Evolutionary conservation across 2,329 filamentous ascomycete genomes (phyloP).

Genomic region (Talaromyces sp.): DNA sequence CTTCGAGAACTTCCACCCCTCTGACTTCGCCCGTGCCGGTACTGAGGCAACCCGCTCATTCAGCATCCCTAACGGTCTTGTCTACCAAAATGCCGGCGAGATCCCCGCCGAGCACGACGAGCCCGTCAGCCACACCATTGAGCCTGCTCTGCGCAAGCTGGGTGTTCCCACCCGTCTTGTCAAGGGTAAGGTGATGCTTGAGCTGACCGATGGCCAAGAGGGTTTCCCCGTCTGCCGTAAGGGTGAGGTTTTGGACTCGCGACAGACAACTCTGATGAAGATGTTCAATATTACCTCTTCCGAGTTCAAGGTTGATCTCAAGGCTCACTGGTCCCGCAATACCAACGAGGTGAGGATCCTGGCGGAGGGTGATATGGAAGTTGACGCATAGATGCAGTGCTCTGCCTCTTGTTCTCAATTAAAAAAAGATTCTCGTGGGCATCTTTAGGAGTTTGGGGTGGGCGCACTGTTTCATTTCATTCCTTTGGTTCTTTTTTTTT

Average conservation of each 20-base stretch:
- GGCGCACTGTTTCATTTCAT: constrained; percentile 34
- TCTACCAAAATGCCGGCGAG: constrained; percentile 79
- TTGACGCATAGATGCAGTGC: constrained; percentile 36
- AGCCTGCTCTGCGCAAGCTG: constrained; percentile 86
- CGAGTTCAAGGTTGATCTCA: constrained; percentile 81
- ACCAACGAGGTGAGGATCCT: constrained; percentile 45
- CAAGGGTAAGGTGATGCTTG: constrained; percentile 82
- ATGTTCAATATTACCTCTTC: constrained; percentile 87
- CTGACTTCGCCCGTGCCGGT: constrained; percentile 91
- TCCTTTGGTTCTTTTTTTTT: constrained; percentile 8
- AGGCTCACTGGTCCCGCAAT: constrained; percentile 62
- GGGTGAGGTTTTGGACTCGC: constrained; percentile 81
- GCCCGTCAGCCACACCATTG: constrained; percentile 81
- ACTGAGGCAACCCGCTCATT: constrained; percentile 73
- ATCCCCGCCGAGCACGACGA: constrained; percentile 80
- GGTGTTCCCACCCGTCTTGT: constrained; percentile 87
- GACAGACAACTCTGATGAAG: constrained; percentile 92
- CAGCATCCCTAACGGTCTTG: constrained; percentile 77
- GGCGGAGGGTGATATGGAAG: constrained; percentile 46
- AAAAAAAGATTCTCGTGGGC: constrained; percentile 35
- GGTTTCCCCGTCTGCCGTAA: constrained; percentile 79
- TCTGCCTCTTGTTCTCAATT: constrained; percentile 10
- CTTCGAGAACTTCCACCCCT: constrained; percentile 71
- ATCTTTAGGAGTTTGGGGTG: constrained; percentile 41
- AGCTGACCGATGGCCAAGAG: constrained; percentile 50